Conservation (phyloP, 495 filamentous ascomycete genomes). For the Oidiodendron maius region DNA sequence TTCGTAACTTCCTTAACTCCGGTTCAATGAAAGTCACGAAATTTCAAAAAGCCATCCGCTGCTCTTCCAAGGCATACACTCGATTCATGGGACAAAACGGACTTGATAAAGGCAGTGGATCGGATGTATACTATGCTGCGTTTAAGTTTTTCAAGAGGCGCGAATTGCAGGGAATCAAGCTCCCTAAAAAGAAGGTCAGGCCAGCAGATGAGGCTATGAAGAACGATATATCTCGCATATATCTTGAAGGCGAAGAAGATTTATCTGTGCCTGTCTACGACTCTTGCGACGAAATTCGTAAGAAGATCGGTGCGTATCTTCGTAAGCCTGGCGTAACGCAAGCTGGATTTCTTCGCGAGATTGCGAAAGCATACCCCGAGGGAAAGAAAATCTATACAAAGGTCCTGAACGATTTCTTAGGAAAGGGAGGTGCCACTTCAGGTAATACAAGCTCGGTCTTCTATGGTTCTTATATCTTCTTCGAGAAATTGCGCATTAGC, state of each 20-base stretch:
- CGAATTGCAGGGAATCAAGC: constrained; percentile 30
- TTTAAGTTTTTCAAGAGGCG: constrained; percentile 37
- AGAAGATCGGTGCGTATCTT: constrained; percentile 48
- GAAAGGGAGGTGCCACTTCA: constrained; percentile 35
- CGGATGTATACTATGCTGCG: constrained; percentile 17
- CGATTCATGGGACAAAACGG: constrained; percentile 34
- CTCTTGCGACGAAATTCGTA: constrained; percentile 50
- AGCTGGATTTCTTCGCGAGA: constrained; percentile 44
- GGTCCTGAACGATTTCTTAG: constrained; percentile 41
- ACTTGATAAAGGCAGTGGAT: constrained; percentile 22
- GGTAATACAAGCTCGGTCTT: constrained; percentile 39
- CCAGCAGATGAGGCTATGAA: constrained; percentile 11
- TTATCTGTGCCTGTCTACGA: constrained; percentile 43
- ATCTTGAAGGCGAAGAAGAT: constrained; percentile 34
- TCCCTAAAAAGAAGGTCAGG: constrained; percentile 25
- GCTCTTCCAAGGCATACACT: constrained; percentile 23
- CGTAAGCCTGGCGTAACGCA: constrained; percentile 40
- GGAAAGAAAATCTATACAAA: constrained; percentile 25
- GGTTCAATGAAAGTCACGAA: constrained; percentile 42
- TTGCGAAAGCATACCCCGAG: constrained; percentile 29
- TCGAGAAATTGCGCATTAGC: constrained; percentile 54
- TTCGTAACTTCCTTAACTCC: constrained; percentile 34
- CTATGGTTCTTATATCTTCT: constrained; percentile 50
- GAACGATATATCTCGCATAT: constrained; percentile 30
- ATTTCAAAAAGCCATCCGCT: constrained; percentile 35